Evolutionary conservation across 1,284 basidiomycete genomes (phyloP).

Genomic region (Erythrobasidium hasegawianum): DNA sequence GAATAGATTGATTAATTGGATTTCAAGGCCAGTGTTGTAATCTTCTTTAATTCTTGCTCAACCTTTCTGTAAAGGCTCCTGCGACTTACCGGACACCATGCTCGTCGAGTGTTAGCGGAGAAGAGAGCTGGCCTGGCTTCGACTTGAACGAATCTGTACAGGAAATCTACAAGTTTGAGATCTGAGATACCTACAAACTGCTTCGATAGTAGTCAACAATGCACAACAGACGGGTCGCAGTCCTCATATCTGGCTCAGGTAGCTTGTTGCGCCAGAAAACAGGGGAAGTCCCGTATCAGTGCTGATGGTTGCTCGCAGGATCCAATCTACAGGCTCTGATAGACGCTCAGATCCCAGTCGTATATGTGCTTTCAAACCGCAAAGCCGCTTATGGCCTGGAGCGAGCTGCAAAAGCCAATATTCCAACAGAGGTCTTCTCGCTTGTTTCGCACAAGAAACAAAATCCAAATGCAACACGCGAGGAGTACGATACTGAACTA

Average conservation of each 20-base stretch:
- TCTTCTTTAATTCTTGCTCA: background rate
- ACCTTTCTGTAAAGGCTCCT: too few relatives aligned
- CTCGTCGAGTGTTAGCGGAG: too few relatives aligned
- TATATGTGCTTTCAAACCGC: constrained; percentile 83
- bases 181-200: too few relatives aligned
- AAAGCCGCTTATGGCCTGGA: constrained; percentile 86
- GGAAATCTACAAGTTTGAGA: too few relatives aligned
- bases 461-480: constrained; percentile 67
- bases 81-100: too few relatives aligned
- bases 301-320: constrained; percentile 55
- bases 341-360: constrained; percentile 75
- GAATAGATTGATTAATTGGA: too few relatives aligned
- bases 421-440: constrained; percentile 77
- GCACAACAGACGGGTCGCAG: constrained; percentile 53
- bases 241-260: constrained; percentile 82
- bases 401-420: constrained; percentile 72
- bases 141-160: too few relatives aligned
- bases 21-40: background rate
- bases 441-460: constrained; percentile 79
- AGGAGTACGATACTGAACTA: constrained; percentile 82
- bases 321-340: constrained; percentile 94
- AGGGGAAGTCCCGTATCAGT: background rate
- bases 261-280: background rate
- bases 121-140: too few relatives aligned
- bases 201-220: too few relatives aligned